Conservation (phyloP, 2,329 filamentous ascomycete species). For the Trichoderma afroharzianum region DNA sequence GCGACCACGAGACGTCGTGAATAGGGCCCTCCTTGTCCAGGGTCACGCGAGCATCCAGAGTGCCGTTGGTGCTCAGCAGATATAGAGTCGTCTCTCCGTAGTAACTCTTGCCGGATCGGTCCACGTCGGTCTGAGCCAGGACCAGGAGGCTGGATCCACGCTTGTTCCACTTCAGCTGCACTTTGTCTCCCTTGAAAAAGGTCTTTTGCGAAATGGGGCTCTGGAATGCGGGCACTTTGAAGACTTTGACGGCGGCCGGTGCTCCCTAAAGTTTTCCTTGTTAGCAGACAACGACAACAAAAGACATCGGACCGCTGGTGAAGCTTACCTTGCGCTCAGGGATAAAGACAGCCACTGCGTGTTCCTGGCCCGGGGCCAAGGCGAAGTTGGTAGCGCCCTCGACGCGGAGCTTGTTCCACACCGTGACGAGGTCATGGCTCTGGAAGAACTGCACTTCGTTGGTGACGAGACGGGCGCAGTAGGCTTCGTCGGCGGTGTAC, state of each 20-base stretch:
- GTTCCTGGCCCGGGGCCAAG: constrained; percentile 81
- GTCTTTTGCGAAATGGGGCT: constrained; percentile 90
- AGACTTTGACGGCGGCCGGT: constrained; percentile 91
- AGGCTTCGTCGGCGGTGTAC: constrained; percentile 90
- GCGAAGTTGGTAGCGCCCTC: constrained; percentile 90
- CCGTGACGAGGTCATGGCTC: constrained; percentile 75
- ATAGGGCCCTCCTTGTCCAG: constrained; percentile 97
- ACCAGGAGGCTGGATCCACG: constrained; percentile 89
- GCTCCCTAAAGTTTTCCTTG: constrained; percentile 59
- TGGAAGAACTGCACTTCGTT: constrained; percentile 98
- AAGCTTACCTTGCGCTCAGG: constrained; percentile 82
- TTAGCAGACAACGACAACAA: not conserved
- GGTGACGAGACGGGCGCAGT: constrained; percentile 88
- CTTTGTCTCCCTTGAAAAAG: constrained; percentile 99
- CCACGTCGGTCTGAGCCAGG: constrained; percentile 94
- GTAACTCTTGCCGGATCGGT: constrained; percentile 98
- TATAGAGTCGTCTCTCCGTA: constrained; percentile 98
- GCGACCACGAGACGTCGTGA: constrained; percentile 97
- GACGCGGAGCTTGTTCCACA: constrained; percentile 93
- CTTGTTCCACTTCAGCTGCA: constrained; percentile 97
- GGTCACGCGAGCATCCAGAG: constrained; percentile 86
- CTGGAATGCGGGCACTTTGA: constrained; percentile 83
- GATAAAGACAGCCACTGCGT: constrained; percentile 90
- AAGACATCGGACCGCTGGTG: not conserved
- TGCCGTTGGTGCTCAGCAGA: constrained; percentile 84